A percentile compares a stretch with the other conserved stretches of the same genome.
Evolutionary conservation across 768 basidiomycete genomes (phyloP).

Genomic region (Russula emetica): DNA sequence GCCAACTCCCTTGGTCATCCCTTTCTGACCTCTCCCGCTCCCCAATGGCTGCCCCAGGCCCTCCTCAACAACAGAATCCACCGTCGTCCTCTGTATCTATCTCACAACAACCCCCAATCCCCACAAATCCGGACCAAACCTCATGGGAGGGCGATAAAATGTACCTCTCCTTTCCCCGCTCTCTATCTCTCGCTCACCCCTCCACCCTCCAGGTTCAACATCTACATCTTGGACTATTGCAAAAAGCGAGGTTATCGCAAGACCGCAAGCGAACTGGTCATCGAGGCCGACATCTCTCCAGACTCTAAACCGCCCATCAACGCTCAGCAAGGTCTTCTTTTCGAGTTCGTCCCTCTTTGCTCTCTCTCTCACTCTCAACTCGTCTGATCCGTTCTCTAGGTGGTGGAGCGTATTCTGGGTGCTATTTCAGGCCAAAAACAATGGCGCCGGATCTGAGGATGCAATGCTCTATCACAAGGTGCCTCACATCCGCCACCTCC

Average conservation of each 20-base stretch:
- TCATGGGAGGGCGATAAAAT: slow-evolving; percentile 87
- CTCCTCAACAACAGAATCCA: background rate
- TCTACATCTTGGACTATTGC: slow-evolving; percentile 86
- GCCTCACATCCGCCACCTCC: slow-evolving; percentile 28
- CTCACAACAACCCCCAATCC: slow-evolving; percentile 22
- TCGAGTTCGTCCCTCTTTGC: slow-evolving; percentile 53
- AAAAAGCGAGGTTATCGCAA: slow-evolving; percentile 71
- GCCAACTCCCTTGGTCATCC: background rate
- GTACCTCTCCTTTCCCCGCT: slow-evolving; percentile 38
- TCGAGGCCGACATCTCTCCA: slow-evolving; percentile 60
- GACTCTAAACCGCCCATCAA: slow-evolving; percentile 74
- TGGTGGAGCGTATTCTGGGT: slow-evolving; percentile 94
- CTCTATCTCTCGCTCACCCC: background rate
- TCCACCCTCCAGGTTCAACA: slow-evolving; percentile 63
- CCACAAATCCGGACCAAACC: slow-evolving; percentile 31
- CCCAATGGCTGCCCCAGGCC: background rate
- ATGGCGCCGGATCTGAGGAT: slow-evolving; percentile 60
- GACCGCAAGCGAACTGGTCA: slow-evolving; percentile 62
- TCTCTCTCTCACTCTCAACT: slow-evolving; percentile 12
- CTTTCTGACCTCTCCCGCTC: background rate
- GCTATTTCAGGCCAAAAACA: slow-evolving; percentile 75
- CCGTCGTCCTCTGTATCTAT: slow-evolving; percentile 12
- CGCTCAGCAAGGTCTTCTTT: slow-evolving; percentile 75
- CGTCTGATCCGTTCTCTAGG: slow-evolving; percentile 37
- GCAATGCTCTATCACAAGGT: slow-evolving; percentile 70